Evolutionary conservation across 2,329 filamentous ascomycete genomes (phyloP).

Genomic region (Pseudopyricularia javanii): DNA sequence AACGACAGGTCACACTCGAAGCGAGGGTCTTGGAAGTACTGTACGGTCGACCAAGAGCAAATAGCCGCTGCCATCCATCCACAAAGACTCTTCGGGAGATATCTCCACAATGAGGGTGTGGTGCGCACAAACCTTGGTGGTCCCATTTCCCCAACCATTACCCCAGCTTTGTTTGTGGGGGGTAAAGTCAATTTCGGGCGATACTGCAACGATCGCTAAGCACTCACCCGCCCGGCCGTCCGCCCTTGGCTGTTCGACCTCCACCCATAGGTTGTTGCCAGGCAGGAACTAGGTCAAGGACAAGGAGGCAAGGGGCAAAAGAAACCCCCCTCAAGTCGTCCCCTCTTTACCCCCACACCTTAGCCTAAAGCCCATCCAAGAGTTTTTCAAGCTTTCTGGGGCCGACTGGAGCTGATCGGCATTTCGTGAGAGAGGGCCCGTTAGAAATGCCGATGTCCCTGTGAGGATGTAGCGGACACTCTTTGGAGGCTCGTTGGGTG

Average conservation of each 20-base stretch:
- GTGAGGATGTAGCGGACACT: too few species aligned
- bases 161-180: background rate
- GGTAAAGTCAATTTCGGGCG: background rate
- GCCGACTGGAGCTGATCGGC: background rate
- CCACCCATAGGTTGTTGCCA: background rate
- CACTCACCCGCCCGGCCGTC: background rate
- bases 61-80: too few species aligned
- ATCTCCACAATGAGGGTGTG: too few species aligned
- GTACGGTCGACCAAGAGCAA: too few species aligned
- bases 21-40: too few species aligned
- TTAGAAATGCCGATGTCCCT: too few species aligned
- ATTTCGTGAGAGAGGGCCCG: background rate
- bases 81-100: too few species aligned
- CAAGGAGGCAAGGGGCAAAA: background rate
- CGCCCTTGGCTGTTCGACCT: background rate
- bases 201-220: background rate
- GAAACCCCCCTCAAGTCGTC: background rate
- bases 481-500: too few species aligned
- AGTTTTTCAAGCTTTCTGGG: background rate
- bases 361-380: background rate
- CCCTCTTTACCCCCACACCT: background rate
- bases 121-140: too few species aligned
- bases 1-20: too few species aligned
- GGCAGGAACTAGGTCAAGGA: too few species aligned
- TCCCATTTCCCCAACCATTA: too few species aligned